Evolutionary conservation across 768 basidiomycete genomes (phyloP), one percentile per base, ranked within the genome.

Genomic region (Chiua virens): DNA sequence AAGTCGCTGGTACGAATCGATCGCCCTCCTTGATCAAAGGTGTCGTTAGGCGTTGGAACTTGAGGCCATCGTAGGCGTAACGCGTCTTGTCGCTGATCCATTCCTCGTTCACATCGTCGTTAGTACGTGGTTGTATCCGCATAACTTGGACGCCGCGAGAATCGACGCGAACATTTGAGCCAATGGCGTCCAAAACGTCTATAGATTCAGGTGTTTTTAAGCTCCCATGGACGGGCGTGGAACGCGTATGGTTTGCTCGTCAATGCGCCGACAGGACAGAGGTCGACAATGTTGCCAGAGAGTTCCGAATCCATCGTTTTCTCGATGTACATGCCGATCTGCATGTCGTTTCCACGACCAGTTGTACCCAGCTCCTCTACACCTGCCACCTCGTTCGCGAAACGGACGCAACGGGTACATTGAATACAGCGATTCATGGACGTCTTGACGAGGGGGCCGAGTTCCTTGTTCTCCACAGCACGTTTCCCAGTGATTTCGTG

Each of bases 61-160:
- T 85, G 28, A 99, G 80, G 10, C 97, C 97, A 62, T 99, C 97
- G 69, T 94, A 89, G 1, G 96, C 90, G 69, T 93, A 94, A 50
- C 97, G 89, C 2, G 96, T 94, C 80, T 99, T 99, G 79, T 99
- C 97, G 70, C 82, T 93, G 69, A 99, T 96, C 97, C 97, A 98
- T 71, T 99, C 97, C 75, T 99, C 97, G 70, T 99, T 99, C 57
- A 99, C 86, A 59, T 97, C 91, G 70, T 98, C 97, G 67, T 98
- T 98, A 44, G 92, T 90, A 63, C 89, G 82, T 2, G 97, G 97
- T 65, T 97, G 94, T 59, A 99, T 81, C 44, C 97, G 87, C 95
- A 98, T 98, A 56, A 98, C 96, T 68, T 92, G 85, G 5, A 96
- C 88, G 36, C 94, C 94, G 32, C 96, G 83, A 34, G 95, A 95